These are phyloP conservation scores for Digitaria exilis DNA, from an alignment of 202 grass and related monocot genomes.

Conservation along the genomic window DNA sequence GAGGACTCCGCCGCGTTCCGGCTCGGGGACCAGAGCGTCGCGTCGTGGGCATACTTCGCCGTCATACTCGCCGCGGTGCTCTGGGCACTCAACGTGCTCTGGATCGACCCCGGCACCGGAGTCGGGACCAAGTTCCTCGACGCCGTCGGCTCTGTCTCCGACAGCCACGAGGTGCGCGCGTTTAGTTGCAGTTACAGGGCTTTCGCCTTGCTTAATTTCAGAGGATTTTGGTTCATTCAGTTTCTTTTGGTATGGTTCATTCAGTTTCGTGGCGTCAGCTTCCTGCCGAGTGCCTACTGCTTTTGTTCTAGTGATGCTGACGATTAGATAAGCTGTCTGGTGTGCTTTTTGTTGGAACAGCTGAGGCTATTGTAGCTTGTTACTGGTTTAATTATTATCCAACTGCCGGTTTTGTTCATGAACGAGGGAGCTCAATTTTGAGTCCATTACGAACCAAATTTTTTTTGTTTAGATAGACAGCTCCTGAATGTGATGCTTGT, in stretches of 20 bases:
- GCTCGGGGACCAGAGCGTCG: conserved; percentile 61
- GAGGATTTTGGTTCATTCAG: not conserved
- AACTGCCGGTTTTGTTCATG: not conserved
- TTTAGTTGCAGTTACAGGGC: not conserved
- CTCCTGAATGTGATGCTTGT: not conserved
- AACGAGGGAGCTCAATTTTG: not conserved
- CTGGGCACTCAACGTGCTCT: conserved; percentile 65
- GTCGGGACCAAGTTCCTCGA: conserved; percentile 68
- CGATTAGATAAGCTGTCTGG: not conserved
- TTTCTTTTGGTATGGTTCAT: not conserved
- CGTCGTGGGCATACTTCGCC: conserved; percentile 82
- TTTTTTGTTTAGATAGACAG: not conserved
- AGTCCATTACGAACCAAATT: not conserved
- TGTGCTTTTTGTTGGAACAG: not conserved
- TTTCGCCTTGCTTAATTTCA: not conserved
- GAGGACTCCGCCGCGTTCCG: conserved; percentile 81
- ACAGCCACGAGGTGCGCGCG: conserved; percentile 72
- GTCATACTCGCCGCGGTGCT: conserved; percentile 67
- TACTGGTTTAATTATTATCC: not conserved
- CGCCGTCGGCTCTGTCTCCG: conserved; percentile 67
- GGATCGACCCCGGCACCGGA: conserved; percentile 80
- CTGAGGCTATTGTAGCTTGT: not conserved
- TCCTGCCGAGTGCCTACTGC: not conserved
- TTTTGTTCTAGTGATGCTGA: not conserved
- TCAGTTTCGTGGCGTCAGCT: not conserved